phyloP scores from a whole-genome alignment of 2,329 filamentous ascomycete genomes.

The Pseudogymnoascus sp. region DNA sequence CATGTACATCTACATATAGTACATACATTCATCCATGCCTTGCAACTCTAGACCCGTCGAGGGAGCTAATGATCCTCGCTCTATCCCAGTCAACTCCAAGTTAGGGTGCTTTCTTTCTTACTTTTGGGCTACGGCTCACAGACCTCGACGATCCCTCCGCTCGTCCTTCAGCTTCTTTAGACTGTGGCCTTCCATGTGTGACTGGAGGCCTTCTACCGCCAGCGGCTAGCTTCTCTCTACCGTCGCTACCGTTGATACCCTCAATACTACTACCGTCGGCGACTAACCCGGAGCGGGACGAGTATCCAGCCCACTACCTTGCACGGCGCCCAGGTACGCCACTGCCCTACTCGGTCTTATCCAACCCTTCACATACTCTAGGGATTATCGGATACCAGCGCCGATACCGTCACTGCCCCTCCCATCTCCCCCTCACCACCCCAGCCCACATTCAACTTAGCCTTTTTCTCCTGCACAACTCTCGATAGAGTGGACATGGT shows the following conservation, averaged over 20 bases:
- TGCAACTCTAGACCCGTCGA: not conserved
- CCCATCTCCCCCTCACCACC: slow-evolving; percentile 5
- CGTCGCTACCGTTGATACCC: not conserved
- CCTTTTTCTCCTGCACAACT: slow-evolving; percentile 4
- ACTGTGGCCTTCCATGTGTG: not conserved
- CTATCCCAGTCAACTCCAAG: not conserved
- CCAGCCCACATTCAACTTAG: slow-evolving; percentile 5
- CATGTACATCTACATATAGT: not conserved
- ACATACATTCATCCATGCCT: not conserved
- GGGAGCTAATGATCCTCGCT: slow-evolving; percentile 6
- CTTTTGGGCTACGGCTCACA: slow-evolving; percentile 6
- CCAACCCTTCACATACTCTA: slow-evolving; percentile 1
- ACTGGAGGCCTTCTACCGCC: slow-evolving; percentile 4
- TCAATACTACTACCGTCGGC: not conserved
- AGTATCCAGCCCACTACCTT: not conserved
- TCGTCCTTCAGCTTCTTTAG: slow-evolving; percentile 7
- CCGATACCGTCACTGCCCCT: slow-evolving; percentile 6
- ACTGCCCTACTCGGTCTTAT: slow-evolving; percentile 2
- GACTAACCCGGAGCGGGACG: not conserved
- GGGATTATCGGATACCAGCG: slow-evolving; percentile 8
- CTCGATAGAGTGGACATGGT: slow-evolving; percentile 1
- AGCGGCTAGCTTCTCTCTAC: slow-evolving; percentile 8
- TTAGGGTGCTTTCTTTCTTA: not conserved
- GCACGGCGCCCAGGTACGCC: not conserved
- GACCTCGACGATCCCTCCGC: slow-evolving; percentile 7